Conservation (phyloP, 1,284 basidiomycete species). For the Filobasidium uniguttulatum region DNA sequence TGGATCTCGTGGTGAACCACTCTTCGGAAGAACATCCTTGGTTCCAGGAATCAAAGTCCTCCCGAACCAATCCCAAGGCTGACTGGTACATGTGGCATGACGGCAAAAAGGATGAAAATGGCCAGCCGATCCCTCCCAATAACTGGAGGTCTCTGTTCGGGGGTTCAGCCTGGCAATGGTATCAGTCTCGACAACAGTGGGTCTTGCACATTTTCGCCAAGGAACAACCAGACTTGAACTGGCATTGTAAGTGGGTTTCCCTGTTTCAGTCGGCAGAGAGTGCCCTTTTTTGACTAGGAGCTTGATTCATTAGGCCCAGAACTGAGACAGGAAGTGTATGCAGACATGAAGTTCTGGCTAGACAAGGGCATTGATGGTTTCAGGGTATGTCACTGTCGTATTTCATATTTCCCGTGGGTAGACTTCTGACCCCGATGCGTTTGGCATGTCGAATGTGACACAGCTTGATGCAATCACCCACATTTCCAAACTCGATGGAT, state of each 20-base stretch:
- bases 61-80: slow-evolving; percentile 35
- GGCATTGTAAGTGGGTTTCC: neutral
- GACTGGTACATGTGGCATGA: slow-evolving; percentile 40
- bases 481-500: slow-evolving; percentile 46
- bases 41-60: slow-evolving; percentile 37
- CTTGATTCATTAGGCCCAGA: no score
- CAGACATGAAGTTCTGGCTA: slow-evolving; percentile 40
- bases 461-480: slow-evolving; percentile 8
- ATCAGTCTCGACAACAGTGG: slow-evolving; percentile 38
- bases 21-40: slow-evolving; percentile 36
- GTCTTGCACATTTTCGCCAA: slow-evolving; percentile 39
- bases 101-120: slow-evolving; percentile 28
- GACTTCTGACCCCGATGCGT: neutral
- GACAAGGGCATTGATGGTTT: slow-evolving; percentile 40
- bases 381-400: no score
- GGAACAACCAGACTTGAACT: slow-evolving; percentile 38
- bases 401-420: slow-evolving; percentile 9
- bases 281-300: slow-evolving; percentile 14
- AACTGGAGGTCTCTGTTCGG: slow-evolving; percentile 35
- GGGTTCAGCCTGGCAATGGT: slow-evolving; percentile 37
- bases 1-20: slow-evolving; percentile 41
- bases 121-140: slow-evolving; percentile 32
- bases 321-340: slow-evolving; percentile 30
- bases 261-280: no score
- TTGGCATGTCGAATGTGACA: no score